Evolutionary conservation across 345 rosid species (phyloP).

Genomic region (Balakata baccata): DNA sequence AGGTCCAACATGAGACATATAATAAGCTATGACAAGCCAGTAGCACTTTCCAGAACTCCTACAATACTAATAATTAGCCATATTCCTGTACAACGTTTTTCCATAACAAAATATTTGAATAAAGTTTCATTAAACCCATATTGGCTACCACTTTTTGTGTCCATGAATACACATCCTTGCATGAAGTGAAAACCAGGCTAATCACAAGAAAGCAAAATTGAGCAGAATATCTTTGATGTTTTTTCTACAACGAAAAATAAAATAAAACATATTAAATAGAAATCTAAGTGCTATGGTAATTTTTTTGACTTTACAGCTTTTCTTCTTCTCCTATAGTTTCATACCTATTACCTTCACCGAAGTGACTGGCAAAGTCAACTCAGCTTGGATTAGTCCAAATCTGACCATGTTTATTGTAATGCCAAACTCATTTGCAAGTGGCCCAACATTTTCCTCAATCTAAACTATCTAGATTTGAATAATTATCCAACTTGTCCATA

Average conservation of each 20-base stretch:
- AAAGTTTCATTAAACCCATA: not conserved
- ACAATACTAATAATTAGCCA: not conserved
- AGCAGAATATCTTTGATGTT: not conserved
- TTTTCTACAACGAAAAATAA: not conserved
- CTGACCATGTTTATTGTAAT: not conserved
- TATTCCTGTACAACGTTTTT: not conserved
- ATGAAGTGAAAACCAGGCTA: not conserved
- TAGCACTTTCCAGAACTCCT: not conserved
- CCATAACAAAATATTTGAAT: not conserved
- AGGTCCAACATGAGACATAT: constrained; percentile 13
- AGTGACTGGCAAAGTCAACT: not conserved
- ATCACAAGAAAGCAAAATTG: not conserved
- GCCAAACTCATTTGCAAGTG: not conserved
- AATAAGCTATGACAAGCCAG: not conserved
- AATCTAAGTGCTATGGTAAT: too few species aligned
- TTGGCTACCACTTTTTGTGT: not conserved
- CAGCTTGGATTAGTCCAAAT: not conserved
- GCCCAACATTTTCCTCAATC: not conserved
- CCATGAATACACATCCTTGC: not conserved
- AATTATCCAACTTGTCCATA: too few species aligned
- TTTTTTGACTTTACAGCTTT: not conserved
- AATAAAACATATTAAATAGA: not conserved
- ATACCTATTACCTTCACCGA: not conserved
- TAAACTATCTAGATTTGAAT: not conserved
- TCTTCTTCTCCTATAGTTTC: not conserved